Percentiles rank a stretch among this genome's conserved stretches.
These are phyloP conservation scores for Licmophora abbreviata DNA, from an alignment of 108 stramenopile genomes.

Conservation along the genomic window DNA sequence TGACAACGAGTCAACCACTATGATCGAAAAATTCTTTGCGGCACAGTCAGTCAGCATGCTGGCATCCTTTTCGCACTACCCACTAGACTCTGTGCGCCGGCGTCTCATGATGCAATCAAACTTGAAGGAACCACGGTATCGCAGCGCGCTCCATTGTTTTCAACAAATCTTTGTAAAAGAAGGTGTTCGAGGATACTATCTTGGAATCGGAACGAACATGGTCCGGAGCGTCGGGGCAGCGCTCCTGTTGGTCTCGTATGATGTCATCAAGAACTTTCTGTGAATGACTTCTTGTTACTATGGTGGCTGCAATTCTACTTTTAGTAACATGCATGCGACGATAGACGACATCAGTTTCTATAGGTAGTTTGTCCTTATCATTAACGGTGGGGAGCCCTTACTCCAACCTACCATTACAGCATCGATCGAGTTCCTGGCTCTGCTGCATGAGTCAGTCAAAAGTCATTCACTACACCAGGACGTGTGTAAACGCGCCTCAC, in stretches of 20 bases:
- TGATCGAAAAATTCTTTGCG: not conserved
- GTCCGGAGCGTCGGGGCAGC: constrained; percentile 73
- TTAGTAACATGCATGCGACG: too few relatives aligned
- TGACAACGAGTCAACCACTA: not conserved
- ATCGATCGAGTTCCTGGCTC: too few relatives aligned
- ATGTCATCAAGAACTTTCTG: too few relatives aligned
- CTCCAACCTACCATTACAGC: too few relatives aligned
- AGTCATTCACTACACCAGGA: too few relatives aligned
- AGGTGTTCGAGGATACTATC: constrained; percentile 64
- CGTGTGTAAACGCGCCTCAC: too few relatives aligned
- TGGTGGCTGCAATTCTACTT: too few relatives aligned
- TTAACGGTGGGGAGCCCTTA: too few relatives aligned
- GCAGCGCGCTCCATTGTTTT: constrained; percentile 55
- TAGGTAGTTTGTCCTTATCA: too few relatives aligned
- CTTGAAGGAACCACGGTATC: constrained; percentile 37
- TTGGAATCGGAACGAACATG: constrained; percentile 79
- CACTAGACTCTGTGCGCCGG: constrained; percentile 95
- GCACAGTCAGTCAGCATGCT: constrained; percentile 86
- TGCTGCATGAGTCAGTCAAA: too few relatives aligned
- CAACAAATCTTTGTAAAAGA: constrained; percentile 43
- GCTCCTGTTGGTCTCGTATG: constrained; percentile 72
- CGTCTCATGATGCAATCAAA: constrained; percentile 95
- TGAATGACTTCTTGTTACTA: too few relatives aligned
- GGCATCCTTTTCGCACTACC: constrained; percentile 93
- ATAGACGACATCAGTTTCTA: too few relatives aligned